Evolutionary conservation across 441 rosid genomes (phyloP), one percentile per base, ranked within the genome.

Genomic region (Adansonia madagascariensis): DNA sequence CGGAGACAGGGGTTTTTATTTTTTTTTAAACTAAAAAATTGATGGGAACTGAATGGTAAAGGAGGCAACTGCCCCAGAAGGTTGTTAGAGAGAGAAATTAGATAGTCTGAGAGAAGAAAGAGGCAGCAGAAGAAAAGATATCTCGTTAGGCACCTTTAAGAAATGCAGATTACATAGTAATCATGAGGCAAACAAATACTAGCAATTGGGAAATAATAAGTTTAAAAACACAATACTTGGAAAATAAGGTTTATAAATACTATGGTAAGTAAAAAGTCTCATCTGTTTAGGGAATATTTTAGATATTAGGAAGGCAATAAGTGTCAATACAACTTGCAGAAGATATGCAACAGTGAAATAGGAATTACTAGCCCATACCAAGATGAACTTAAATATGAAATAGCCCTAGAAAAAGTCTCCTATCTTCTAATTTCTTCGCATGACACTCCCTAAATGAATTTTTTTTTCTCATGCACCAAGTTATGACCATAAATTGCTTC

Each of bases 341-440:
- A 27, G 39, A 27, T 27, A 61, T 61, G 66, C 43, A 61, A 61
- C 41, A 22, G n/a, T 31, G 44, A 62, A 62, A 62, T 62, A 43
- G 3, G 4, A 62, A 62, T 62, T 62, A 14, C 67, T 62, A 31
- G 67, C 8, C 15, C 67, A 35, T 43, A 17, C 52, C 50, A 66
- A 20, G 52, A 41, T 43, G 24, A n/a, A 49, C 12, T n/a, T 62
- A 65, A 8, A 44, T 43, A 41, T 41, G 1, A 27, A 27, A 43
- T 43, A 22, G 17, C 56, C 18, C 56, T 52, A 52, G 17, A 35
- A 65, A 41, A 17, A 35, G 46, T 63, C 24, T 17, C 31, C n/a
- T 18, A 67, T 67, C 11, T 67, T 20, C 55, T 67, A 44, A 67
- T 8, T 44, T 46, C 31, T 67, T 44, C 46, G 35, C n/a, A 67